A percentile compares a stretch with the other conserved stretches of the same genome.
These are phyloP conservation scores for Gaeumannomyces tritici DNA, from an alignment of 2,329 filamentous ascomycete species.

Conservation along the genomic window DNA sequence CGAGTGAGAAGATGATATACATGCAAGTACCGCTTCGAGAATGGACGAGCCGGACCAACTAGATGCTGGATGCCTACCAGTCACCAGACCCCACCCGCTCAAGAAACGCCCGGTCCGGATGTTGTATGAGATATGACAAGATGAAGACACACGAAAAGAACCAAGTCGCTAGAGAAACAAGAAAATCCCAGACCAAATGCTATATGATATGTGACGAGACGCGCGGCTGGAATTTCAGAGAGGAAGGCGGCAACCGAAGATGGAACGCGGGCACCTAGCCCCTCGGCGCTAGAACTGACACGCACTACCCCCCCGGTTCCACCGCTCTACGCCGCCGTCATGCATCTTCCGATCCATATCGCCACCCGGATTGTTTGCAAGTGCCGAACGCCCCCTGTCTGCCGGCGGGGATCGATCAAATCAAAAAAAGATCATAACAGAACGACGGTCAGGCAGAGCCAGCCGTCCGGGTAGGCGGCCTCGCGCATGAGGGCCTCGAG, in stretches of 20 bases:
- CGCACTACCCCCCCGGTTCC: neutral
- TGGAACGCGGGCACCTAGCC: too few species aligned
- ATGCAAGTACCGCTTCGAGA: too few species aligned
- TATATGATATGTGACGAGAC: neutral
- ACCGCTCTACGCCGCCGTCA: neutral
- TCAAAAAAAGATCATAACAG: constrained; percentile 45
- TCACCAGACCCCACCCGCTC: neutral
- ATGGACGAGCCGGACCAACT: too few species aligned
- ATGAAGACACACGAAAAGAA: neutral
- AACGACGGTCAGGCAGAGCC: constrained; percentile 72
- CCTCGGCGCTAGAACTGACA: neutral
- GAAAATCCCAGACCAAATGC: neutral
- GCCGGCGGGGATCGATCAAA: too few species aligned
- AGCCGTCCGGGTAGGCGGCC: constrained; percentile 85
- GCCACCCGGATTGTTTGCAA: too few species aligned
- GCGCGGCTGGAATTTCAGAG: too few species aligned
- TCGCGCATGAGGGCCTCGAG: constrained; percentile 76
- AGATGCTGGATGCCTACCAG: neutral
- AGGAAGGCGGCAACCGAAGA: neutral
- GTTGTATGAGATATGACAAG: neutral
- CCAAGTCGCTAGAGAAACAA: neutral
- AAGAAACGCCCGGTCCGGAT: neutral
- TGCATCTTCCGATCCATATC: neutral
- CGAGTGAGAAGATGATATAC: neutral
- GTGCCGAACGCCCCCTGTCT: too few species aligned